A percentile compares a stretch with the other conserved stretches of the same genome.
Evolutionary conservation across 1,284 basidiomycete genomes (phyloP).

Genomic region (Trametes hirsuta): DNA sequence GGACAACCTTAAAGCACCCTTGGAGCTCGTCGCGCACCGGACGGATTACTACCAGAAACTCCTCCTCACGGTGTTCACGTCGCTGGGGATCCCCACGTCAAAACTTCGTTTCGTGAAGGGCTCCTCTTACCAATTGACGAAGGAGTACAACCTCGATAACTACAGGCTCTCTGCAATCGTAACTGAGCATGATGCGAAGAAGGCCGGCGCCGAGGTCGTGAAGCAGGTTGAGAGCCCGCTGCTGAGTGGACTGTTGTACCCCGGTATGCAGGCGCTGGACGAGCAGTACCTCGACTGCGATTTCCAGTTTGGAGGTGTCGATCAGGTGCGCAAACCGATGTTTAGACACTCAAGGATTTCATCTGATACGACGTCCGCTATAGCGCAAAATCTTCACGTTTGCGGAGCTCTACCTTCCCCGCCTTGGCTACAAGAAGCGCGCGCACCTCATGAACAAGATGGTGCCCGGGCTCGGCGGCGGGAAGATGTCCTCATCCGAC

Average conservation of each 20-base stretch:
- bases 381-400: conserved; percentile 99
- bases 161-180: conserved; percentile 90
- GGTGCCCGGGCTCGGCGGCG: conserved; percentile 94
- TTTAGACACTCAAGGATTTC: conserved; percentile 4
- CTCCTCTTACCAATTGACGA: conserved; percentile 89
- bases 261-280: conserved; percentile 94
- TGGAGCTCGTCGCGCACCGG: conserved; percentile 90
- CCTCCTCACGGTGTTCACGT: conserved; percentile 82
- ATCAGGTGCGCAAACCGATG: conserved; percentile 67
- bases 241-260: conserved; percentile 92
- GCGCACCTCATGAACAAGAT: conserved; percentile 99
- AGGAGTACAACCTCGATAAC: conserved; percentile 94
- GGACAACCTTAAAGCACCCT: conserved; percentile 96
- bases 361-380: neutral
- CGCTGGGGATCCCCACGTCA: conserved; percentile 90
- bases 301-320: conserved; percentile 98
- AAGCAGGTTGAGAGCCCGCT: conserved; percentile 96
- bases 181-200: conserved; percentile 96
- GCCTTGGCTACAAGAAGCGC: conserved; percentile 92
- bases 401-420: conserved; percentile 93
- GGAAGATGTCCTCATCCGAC: conserved; percentile 99
- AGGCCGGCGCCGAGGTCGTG: conserved; percentile 99
- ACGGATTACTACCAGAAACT: conserved; percentile 91
- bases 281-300: conserved; percentile 97
- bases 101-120: conserved; percentile 88